phyloP scores from a whole-genome alignment of 78 protist genomes.

The Emiliania huxleyi region DNA sequence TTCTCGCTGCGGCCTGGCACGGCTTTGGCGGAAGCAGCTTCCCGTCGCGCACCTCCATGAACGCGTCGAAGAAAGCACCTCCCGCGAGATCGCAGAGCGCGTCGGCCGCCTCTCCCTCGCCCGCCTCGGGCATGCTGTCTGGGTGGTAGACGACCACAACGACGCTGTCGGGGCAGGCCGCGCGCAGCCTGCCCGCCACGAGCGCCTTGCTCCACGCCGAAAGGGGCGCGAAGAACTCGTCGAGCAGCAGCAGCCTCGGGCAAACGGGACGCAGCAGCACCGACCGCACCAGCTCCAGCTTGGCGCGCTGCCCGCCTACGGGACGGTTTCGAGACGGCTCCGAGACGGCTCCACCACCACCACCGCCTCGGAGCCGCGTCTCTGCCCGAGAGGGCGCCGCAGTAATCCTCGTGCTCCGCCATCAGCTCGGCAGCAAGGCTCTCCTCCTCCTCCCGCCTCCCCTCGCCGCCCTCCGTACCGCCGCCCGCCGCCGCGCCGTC shows the following conservation, averaged over 20 bases:
- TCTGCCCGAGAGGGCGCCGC: neutral
- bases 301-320: conserved; percentile 20
- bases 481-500: too few relatives aligned
- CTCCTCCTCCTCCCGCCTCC: too few relatives aligned
- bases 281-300: conserved; percentile 18
- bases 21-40: too few relatives aligned
- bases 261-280: neutral
- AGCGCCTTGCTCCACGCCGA: neutral
- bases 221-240: conserved; percentile 31
- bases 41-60: too few relatives aligned
- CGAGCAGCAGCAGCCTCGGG: conserved; percentile 20
- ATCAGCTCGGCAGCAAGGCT: neutral
- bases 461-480: too few relatives aligned
- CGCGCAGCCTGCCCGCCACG: neutral
- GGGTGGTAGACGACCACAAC: neutral
- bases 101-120: neutral
- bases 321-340: too few relatives aligned
- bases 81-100: neutral
- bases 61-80: too few relatives aligned
- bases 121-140: too few relatives aligned
- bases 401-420: neutral
- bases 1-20: too few relatives aligned
- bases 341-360: too few relatives aligned
- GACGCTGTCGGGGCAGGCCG: neutral
- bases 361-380: too few relatives aligned